Base-by-base conservation (phyloP, 2,329 filamentous ascomycete genomes). In the Fusarium sp. region DNA sequence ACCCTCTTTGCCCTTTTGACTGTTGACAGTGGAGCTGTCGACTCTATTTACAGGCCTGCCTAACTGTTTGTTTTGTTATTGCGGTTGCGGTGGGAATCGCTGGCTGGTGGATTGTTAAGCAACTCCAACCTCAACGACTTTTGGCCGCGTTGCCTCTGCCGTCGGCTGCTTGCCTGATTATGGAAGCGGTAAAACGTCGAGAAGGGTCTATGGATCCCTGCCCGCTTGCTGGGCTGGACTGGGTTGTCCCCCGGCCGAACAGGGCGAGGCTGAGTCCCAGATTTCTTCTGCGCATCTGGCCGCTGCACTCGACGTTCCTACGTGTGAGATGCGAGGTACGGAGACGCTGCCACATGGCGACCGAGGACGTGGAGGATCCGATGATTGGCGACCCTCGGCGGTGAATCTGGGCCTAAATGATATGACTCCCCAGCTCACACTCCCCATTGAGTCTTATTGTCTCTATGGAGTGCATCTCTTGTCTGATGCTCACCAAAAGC, bases 341-440 rank as follows among this genome's bases (percentile, higher is more conserved):
- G 66, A 63, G 64, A 69, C 67, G 58, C 67, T 78, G 69, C 76
- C 76, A 76, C 76, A 77, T 77, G 75, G 75, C 71, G 66, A 61
- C 58, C 72, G 58, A 72, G 71, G 35, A 40, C 60, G 34, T 64
- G 52, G 71, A 67, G 71, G 50, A 63, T 61, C 56, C 62, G 57
- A 52, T 71, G 71, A 74, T 73, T 73, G 71, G 71, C 37, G 57
- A 35, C 57, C 11, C n/a, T 50, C 16, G 42, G 52, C 45, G 47
- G 31, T 58, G 20, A 47, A 61, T 42, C 34, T 69, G 37, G 66
- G 37, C 35, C 65, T 59, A 63, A 40, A 72, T 63, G 57, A 62
- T 62, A 65, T 38, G 65, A 65, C 64, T 37, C 38, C 27, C 47
- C 20, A 40, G 34, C 29, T 54, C 64, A 16, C 64, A 58, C 57